Conservation (phyloP, 352 stramenopile species). For the Blastocystis sp. region DNA sequence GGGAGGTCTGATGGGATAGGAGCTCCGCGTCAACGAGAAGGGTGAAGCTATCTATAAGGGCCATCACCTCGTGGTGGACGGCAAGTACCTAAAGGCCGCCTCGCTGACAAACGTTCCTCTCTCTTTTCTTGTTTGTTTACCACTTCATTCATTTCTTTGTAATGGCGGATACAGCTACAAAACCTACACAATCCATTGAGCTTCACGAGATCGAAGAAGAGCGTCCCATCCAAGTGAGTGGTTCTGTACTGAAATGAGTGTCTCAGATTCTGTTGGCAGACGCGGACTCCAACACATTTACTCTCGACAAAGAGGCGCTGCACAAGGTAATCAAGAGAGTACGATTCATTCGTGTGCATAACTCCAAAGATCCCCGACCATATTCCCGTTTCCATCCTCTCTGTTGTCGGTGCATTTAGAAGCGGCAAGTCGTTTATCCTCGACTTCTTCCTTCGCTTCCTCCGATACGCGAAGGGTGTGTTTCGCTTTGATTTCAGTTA, state of each 20-base stretch:
- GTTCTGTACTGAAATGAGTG: neutral
- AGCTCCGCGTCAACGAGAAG: slow-evolving; percentile 11
- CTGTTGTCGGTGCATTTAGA: slow-evolving; percentile 91
- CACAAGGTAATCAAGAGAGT: neutral
- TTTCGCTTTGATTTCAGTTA: neutral
- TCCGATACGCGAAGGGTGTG: slow-evolving; percentile 69
- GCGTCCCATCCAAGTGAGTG: neutral
- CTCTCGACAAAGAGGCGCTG: neutral
- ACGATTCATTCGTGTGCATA: neutral
- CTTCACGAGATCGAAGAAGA: neutral
- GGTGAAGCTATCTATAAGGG: slow-evolving; percentile 48
- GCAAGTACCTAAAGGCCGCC: slow-evolving; percentile 4
- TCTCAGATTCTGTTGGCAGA: neutral
- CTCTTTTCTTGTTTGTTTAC: slow-evolving; percentile 35
- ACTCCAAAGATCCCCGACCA: slow-evolving; percentile 65
- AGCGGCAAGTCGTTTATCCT: slow-evolving; percentile 96
- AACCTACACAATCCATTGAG: neutral
- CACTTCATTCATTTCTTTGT: neutral
- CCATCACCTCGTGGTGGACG: slow-evolving; percentile 7
- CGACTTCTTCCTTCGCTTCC: slow-evolving; percentile 88
- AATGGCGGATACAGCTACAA: neutral
- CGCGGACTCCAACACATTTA: slow-evolving; percentile 12
- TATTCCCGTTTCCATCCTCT: slow-evolving; percentile 92
- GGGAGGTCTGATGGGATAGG: neutral
- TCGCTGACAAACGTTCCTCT: slow-evolving; percentile 21